These are phyloP conservation scores for Citrus mangshanensis DNA, from an alignment of 345 rosid genomes.

Conservation along the genomic window DNA sequence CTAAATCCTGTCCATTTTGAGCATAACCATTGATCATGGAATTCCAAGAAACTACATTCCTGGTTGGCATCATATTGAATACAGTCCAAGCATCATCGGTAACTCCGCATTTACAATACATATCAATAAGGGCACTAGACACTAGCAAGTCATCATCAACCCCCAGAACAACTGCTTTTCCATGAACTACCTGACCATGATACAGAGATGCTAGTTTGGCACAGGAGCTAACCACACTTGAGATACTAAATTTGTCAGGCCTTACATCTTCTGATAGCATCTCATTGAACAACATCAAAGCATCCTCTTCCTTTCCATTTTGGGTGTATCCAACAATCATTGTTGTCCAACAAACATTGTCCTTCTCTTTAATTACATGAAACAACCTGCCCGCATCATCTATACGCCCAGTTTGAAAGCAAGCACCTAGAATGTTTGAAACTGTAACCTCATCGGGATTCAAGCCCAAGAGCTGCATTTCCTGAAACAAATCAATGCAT, in stretches of 20 bases:
- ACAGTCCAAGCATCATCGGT: constrained; percentile 35
- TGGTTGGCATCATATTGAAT: constrained; percentile 37
- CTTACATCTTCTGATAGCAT: constrained; percentile 40
- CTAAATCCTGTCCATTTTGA: constrained; percentile 49
- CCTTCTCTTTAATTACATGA: constrained; percentile 37
- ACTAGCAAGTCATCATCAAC: constrained; percentile 44
- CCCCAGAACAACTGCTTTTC: constrained; percentile 43
- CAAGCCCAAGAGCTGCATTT: constrained; percentile 38
- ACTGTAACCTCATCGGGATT: constrained; percentile 49
- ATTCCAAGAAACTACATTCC: constrained; percentile 56
- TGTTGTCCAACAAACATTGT: constrained; percentile 54
- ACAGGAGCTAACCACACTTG: constrained; percentile 50
- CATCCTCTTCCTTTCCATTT: constrained; percentile 53
- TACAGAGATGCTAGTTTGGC: constrained; percentile 50
- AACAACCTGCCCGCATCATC: constrained; percentile 39
- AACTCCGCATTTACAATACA: constrained; percentile 63
- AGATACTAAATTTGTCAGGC: constrained; percentile 46
- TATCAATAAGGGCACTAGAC: constrained; percentile 50
- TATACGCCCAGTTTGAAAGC: constrained; percentile 30
- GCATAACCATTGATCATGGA: constrained; percentile 57
- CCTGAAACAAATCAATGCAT: constrained; percentile 42
- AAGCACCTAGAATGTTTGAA: constrained; percentile 48
- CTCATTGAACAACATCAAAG: constrained; percentile 36
- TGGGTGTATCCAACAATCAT: constrained; percentile 59
- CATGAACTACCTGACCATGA: constrained; percentile 52